Conservation (phyloP, 805 yeast genomes). For the Cyberlindnera maclurae region DNA sequence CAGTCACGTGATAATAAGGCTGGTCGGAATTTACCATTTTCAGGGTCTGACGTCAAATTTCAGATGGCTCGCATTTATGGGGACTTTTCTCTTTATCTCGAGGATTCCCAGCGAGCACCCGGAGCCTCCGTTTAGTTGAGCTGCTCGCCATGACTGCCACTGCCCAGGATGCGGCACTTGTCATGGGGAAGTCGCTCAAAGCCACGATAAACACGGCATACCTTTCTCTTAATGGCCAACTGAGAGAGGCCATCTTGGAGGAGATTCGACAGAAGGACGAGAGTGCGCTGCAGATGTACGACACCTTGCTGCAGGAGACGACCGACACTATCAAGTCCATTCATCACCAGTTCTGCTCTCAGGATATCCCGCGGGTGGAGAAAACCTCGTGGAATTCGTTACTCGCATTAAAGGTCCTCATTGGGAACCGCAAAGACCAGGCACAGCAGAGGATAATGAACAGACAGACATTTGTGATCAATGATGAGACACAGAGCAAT, state of each 20-base stretch:
- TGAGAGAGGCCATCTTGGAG: slow-evolving; percentile 8
- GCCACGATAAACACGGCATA: not conserved
- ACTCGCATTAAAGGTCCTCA: slow-evolving; percentile 13
- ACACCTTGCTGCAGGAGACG: slow-evolving; percentile 7
- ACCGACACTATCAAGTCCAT: slow-evolving; percentile 6
- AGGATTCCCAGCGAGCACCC: too few relatives aligned
- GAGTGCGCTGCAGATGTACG: slow-evolving; percentile 12
- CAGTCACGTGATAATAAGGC: not conserved
- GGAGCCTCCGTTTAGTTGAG: too few relatives aligned
- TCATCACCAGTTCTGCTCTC: slow-evolving; percentile 1
- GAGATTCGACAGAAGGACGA: slow-evolving; percentile 21
- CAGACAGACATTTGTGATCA: slow-evolving; percentile 10
- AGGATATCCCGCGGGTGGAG: slow-evolving; percentile 7
- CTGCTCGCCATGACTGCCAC: too few relatives aligned
- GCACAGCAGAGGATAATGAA: slow-evolving; percentile 9
- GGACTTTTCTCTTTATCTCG: too few relatives aligned
- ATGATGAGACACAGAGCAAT: slow-evolving; percentile 8
- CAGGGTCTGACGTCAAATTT: slow-evolving; percentile 1
- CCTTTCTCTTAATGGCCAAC: slow-evolving; percentile 3
- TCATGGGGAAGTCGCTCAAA: too few relatives aligned
- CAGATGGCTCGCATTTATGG: too few relatives aligned
- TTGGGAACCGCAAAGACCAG: slow-evolving; percentile 10
- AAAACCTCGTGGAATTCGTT: slow-evolving; percentile 13
- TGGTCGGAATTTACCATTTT: slow-evolving; percentile 8
- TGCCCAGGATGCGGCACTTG: too few relatives aligned